Evolutionary conservation across 768 basidiomycete genomes (phyloP), one percentile per base, ranked within the genome.

Genomic region (Hebeloma cylindrosporum): DNA sequence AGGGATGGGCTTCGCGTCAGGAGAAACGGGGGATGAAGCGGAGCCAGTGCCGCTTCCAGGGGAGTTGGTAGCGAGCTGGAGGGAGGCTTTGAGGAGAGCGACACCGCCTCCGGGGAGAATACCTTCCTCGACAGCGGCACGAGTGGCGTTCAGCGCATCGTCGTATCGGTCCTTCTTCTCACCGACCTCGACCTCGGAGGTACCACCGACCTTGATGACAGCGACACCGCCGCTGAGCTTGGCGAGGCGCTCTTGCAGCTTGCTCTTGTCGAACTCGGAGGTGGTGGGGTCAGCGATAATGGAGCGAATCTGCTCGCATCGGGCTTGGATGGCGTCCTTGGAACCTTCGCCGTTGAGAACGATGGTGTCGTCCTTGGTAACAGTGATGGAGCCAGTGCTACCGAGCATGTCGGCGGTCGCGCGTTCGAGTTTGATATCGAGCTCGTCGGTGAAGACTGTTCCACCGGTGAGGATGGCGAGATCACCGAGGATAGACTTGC

Each of bases 151-250:
- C 35, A 97, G 77, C 1, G 94, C 94, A 61, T 95, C 93, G 56
- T 97, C 94, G 60, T 96, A 97, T 27, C 94, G 79, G 65, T 98
- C 95, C 82, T 98, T 96, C 90, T 97, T 98, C 80, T 98, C 95
- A 5, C 94, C 79, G 48, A 98, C 95, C 70, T 97, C 95, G 40
- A 97, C 95, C 67, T 98, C 95, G 40, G 79, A 82, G 17, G 85
- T 72, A 13, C 95, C 95, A 44, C 95, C 95, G 50, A 97, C 95
- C 70, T 92, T 93, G 79, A 97, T 97, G 69, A 98, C 94, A 11
- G 95, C 95, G 35, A 98, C 95, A 68, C 95, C 94, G 33, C 95
- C 95, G 32, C 80, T 82, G 41, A 98, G 77, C 78, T 99, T 98
- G 52, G 95, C 95, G 33, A 99, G 79, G 53, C 95, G 88, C 65